Percentiles rank a stretch among this genome's conserved stretches.
Conservation (phyloP, 371 early-diverging fungal genomes). For the Lichtheimia ornata region DNA sequence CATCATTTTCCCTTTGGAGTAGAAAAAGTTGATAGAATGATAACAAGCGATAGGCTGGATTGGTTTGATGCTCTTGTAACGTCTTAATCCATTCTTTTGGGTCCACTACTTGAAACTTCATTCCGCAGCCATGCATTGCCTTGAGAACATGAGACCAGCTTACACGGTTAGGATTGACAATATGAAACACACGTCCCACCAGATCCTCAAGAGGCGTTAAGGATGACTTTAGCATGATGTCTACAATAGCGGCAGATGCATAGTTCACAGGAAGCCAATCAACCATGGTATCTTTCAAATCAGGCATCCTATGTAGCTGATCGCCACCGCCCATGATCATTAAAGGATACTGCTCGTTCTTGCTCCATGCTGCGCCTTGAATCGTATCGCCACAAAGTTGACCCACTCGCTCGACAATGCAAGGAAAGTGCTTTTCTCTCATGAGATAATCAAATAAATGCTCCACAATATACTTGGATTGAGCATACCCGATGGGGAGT, state of each 20-base stretch:
- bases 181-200: conserved; percentile 23
- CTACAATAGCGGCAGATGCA: conserved; percentile 31
- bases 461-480: conserved; percentile 47
- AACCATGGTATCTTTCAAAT: conserved; percentile 8
- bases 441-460: conserved; percentile 26
- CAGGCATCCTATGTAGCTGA: conserved; percentile 16
- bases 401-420: conserved; percentile 38
- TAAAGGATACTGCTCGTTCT: conserved; percentile 37
- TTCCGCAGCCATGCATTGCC: conserved; percentile 23
- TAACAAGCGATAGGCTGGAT: conserved; percentile 34
- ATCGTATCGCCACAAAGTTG: conserved; percentile 43
- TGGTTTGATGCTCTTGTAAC: conserved; percentile 23
- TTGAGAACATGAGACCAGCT: conserved; percentile 24
- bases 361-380: conserved; percentile 46
- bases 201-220: neutral
- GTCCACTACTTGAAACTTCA: conserved; percentile 26
- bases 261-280: conserved; percentile 39
- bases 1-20: neutral
- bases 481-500: conserved; percentile 44
- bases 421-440: conserved; percentile 31
- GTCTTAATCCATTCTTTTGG: conserved; percentile 27
- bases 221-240: conserved; percentile 26
- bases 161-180: conserved; percentile 32
- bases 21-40: conserved; percentile 17
- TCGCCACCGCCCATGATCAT: conserved; percentile 32